Base-by-base conservation (phyloP, 202 grass and related monocot genomes). In the Setaria italica region DNA sequence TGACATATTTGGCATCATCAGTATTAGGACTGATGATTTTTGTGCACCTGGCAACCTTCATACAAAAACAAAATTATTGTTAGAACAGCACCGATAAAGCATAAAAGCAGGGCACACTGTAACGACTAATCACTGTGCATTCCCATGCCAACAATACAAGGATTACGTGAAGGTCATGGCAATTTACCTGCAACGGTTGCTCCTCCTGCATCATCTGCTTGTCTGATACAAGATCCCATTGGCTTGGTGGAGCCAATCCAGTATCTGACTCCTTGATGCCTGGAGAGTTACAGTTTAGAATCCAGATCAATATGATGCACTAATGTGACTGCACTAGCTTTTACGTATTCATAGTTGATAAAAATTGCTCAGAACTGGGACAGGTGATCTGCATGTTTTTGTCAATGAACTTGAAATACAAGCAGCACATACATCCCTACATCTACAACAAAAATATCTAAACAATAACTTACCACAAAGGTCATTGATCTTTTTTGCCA, bases 151-250 rank as follows among this genome's bases (percentile, higher is more conserved):
- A 53, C 34, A 48, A 42, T 73, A 53, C 42, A 60, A 64, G 50
- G 7, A 20, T 54, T 19, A 58, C 2, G 70, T 53, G 16, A 76
- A 72, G 0, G 56, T 67, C 10, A 54, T 35, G 64, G n/a, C 65
- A 56, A 82, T 60, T 25, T 76, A 87, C 85, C 39, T 87, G 85
- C 29, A 87, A 32, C 0, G 85, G 85, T 49, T 88, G 86, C 68
- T 98, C 95, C 25, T 98, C 95, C 17, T 98, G 95, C 95, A 98
- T 98, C 95, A 98, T 98, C 72, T 98, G 93, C 30, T 98, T 98
- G 54, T 98, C 95, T 14, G 95, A 98, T 15, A 98, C 95, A 19
- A 98, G 78, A 85, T 98, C 95, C 95, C 95, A 95, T 47, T 98
- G 95, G 81, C 93, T 95, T 41, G 95, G 95, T 62, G 95, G 81